Conservation (phyloP, 148 eudicot species). For the Oxyria digyna region DNA sequence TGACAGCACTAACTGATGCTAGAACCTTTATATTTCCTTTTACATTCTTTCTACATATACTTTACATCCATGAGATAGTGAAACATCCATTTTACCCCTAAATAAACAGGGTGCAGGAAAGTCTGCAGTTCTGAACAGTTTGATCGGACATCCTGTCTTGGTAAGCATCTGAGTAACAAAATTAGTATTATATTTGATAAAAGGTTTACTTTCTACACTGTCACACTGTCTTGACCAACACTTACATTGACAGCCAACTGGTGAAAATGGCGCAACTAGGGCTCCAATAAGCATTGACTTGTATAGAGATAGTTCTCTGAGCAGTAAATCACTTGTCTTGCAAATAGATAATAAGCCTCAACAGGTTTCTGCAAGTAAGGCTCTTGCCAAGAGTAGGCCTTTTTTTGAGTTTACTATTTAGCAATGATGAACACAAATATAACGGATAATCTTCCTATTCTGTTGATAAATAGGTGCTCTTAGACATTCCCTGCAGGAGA, state of each 20-base stretch:
- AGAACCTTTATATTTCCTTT: not conserved
- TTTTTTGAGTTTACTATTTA: not conserved
- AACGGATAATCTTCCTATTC: constrained; percentile 5
- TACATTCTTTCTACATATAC: not conserved
- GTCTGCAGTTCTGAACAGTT: constrained; percentile 89
- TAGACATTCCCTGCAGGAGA: constrained; percentile 90
- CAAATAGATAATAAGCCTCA: constrained; percentile 87
- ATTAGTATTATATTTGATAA: not conserved
- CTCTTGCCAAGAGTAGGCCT: constrained; percentile 1
- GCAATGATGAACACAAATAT: not conserved
- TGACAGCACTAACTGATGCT: not conserved
- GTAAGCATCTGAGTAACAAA: constrained; percentile 25
- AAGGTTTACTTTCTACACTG: not conserved
- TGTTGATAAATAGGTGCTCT: constrained; percentile 62
- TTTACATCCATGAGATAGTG: not conserved
- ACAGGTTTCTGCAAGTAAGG: constrained; percentile 91
- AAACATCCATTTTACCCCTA: not conserved
- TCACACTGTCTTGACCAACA: not conserved
- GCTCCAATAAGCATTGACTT: constrained; percentile 91
- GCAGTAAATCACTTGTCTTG: constrained; percentile 74
- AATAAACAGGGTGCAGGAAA: constrained; percentile 84
- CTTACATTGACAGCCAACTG: constrained; percentile 61
- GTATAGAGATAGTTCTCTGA: constrained; percentile 63
- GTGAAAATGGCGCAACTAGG: constrained; percentile 97
- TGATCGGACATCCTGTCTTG: constrained; percentile 96